These are phyloP conservation scores for Trapa incisa DNA, from an alignment of 345 rosid species.

Conservation along the genomic window DNA sequence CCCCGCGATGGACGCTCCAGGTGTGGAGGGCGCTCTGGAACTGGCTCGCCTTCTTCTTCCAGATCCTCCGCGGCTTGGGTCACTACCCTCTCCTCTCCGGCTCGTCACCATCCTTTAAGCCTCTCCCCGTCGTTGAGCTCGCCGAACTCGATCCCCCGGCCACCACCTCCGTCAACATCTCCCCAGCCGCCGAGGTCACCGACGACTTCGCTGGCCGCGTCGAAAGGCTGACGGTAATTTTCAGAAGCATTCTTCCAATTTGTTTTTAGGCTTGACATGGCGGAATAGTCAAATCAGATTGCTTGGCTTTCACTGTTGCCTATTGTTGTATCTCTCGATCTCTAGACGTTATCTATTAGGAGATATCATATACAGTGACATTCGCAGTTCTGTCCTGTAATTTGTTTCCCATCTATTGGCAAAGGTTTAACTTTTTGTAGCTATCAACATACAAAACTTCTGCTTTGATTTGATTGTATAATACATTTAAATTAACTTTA, in stretches of 20 bases:
- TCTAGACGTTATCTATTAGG: background rate
- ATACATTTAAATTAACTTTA: background rate
- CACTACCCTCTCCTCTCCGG: constrained; percentile 58
- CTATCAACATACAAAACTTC: background rate
- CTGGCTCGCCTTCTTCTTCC: constrained; percentile 72
- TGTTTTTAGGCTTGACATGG: background rate
- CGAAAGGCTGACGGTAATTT: constrained; percentile 49
- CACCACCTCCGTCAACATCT: constrained; percentile 25
- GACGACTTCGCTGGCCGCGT: constrained; percentile 2
- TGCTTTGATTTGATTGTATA: background rate
- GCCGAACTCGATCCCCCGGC: constrained; percentile 40
- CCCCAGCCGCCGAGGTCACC: constrained; percentile 9
- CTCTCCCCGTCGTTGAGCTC: constrained; percentile 64
- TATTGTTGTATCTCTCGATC: background rate
- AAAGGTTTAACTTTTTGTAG: background rate
- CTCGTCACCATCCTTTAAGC: constrained; percentile 41
- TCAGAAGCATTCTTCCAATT: background rate
- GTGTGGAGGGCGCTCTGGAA: constrained; percentile 60
- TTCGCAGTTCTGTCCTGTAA: too few relatives aligned
- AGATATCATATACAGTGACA: too few relatives aligned
- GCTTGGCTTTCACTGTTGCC: background rate
- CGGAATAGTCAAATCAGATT: background rate
- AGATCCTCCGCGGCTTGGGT: constrained; percentile 56
- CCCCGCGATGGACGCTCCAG: constrained; percentile 43
- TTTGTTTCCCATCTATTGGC: too few relatives aligned